phyloP scores from a whole-genome alignment of 495 filamentous ascomycete species.

The Coniosporium apollinis region DNA sequence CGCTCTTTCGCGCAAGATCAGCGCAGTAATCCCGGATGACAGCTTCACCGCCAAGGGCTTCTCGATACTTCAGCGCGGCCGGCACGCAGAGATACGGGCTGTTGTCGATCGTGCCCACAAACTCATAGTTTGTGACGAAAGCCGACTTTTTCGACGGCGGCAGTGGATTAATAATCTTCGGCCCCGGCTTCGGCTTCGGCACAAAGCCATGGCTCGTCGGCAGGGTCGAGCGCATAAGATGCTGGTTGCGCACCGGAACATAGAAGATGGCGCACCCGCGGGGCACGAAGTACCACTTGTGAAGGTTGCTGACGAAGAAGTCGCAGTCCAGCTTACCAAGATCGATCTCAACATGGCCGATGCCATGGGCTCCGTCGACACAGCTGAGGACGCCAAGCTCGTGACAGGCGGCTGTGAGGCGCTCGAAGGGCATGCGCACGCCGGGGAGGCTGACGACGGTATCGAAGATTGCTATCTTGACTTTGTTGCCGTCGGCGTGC shows the following conservation, averaged over 20 bases:
- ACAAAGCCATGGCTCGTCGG: slow-evolving; percentile 53
- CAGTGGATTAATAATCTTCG: slow-evolving; percentile 44
- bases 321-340: slow-evolving; percentile 50
- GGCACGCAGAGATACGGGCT: slow-evolving; percentile 53
- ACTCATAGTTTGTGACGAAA: slow-evolving; percentile 62
- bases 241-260: slow-evolving; percentile 56
- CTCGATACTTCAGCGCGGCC: slow-evolving; percentile 50
- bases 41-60: slow-evolving; percentile 46
- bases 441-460: slow-evolving; percentile 60
- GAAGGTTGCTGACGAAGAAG: slow-evolving; percentile 69
- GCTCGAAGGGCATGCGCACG: slow-evolving; percentile 61
- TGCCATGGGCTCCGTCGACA: slow-evolving; percentile 69
- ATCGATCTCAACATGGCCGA: slow-evolving; percentile 60
- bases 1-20: slow-evolving; percentile 42
- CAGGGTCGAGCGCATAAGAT: slow-evolving; percentile 52
- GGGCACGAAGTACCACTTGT: slow-evolving; percentile 90
- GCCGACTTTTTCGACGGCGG: slow-evolving; percentile 28
- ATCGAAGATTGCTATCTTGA: slow-evolving; percentile 59
- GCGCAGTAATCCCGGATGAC: slow-evolving; percentile 42
- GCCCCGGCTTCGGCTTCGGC: slow-evolving; percentile 27
- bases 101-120: slow-evolving; percentile 58
- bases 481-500: slow-evolving; percentile 10
- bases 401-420: slow-evolving; percentile 42
- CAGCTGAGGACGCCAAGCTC: slow-evolving; percentile 43
- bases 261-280: slow-evolving; percentile 67